phyloP scores from a whole-genome alignment of 1,139 yeast species.

The Blastobotrys serpentis region DNA sequence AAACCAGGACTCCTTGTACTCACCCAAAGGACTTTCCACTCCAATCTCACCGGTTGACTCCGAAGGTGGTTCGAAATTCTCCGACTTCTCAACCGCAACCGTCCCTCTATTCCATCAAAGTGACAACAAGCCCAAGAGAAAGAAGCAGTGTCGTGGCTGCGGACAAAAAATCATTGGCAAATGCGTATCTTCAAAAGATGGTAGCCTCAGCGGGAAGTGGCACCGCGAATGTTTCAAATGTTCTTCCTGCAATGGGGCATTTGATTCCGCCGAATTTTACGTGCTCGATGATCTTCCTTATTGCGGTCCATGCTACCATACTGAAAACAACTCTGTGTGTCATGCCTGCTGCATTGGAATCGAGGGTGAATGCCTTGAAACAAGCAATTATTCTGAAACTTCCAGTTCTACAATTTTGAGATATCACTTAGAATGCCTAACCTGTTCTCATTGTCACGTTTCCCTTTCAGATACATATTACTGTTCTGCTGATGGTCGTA shows the following conservation, averaged over 20 bases:
- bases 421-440: conserved; percentile 36
- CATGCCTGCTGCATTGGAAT: conserved; percentile 68
- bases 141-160: conserved; percentile 50
- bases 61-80: not conserved
- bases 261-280: conserved; percentile 56
- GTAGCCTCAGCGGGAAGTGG: conserved; percentile 91
- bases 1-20: conserved; percentile 14
- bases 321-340: conserved; percentile 72
- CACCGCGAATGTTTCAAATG: conserved; percentile 85
- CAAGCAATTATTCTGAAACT: conserved; percentile 20
- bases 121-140: conserved; percentile 7
- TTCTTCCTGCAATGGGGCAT: conserved; percentile 50
- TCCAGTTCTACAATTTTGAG: conserved; percentile 15
- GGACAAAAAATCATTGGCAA: conserved; percentile 47
- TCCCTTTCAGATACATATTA: conserved; percentile 35
- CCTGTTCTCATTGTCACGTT: conserved; percentile 35
- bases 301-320: conserved; percentile 78
- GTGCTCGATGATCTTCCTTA: conserved; percentile 76
- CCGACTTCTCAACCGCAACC: conserved; percentile 7
- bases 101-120: conserved; percentile 1
- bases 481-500: conserved; percentile 33
- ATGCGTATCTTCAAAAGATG: conserved; percentile 75
- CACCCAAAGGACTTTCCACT: conserved; percentile 13
- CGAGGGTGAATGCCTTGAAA: conserved; percentile 89
- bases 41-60: conserved; percentile 15